phyloP scores from a whole-genome alignment of 139 green algal genomes.

The Auxenochlorella pyrenoidosa region DNA sequence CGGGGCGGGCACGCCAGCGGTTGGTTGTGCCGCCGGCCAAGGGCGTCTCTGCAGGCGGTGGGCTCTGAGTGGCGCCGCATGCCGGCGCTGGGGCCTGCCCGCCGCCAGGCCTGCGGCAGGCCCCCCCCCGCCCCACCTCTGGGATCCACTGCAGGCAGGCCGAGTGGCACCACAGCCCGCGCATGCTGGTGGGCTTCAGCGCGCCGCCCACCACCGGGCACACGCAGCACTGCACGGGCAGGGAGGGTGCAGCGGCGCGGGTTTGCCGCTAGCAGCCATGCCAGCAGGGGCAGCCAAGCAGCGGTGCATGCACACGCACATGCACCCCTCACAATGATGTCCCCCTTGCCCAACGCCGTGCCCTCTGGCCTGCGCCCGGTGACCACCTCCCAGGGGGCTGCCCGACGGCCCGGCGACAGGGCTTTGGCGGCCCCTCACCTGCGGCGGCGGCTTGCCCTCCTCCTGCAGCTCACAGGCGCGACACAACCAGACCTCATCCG shows the following conservation, averaged over 20 bases:
- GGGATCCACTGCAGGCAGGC: constrained; percentile 92
- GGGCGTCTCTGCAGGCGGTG: too few species aligned
- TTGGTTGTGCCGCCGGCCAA: too few species aligned
- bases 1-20: too few species aligned
- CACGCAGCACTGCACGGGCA: constrained; percentile 87
- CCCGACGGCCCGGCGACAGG: neutral
- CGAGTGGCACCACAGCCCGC: constrained; percentile 84
- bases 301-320: neutral
- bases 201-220: constrained; percentile 90
- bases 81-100: too few species aligned
- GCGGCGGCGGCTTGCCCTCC: constrained; percentile 41
- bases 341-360: too few species aligned
- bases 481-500: constrained; percentile 90
- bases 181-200: constrained; percentile 87
- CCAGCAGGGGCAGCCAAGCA: neutral
- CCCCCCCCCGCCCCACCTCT: constrained; percentile 51
- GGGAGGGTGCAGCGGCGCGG: neutral
- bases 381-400: too few species aligned
- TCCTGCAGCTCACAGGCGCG: constrained; percentile 78
- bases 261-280: too few species aligned
- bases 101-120: too few species aligned
- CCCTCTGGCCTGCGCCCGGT: too few species aligned
- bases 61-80: too few species aligned
- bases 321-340: too few species aligned
- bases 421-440: neutral